phyloP scores from a whole-genome alignment of 768 basidiomycete species.

The Russula sp. region DNA sequence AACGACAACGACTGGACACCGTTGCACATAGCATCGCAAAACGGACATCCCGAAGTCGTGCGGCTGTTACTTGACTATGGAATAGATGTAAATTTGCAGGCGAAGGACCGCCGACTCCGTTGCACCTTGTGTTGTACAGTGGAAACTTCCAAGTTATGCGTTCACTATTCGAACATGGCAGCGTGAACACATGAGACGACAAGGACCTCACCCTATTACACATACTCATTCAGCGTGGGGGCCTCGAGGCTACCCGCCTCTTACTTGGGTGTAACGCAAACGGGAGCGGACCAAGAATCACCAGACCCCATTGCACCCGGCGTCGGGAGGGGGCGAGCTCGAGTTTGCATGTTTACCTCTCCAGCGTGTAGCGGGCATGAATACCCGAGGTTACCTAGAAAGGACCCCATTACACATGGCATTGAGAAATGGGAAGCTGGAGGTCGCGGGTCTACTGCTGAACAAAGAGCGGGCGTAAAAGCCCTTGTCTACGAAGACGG shows the following conservation, averaged over 20 bases:
- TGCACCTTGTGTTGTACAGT: slow-evolving; percentile 1
- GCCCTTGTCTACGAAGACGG: not conserved
- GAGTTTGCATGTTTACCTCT: not conserved
- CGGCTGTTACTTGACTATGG: not conserved
- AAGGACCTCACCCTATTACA: slow-evolving; percentile 1
- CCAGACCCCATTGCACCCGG: slow-evolving; percentile 1
- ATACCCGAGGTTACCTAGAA: too few relatives aligned
- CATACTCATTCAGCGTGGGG: not conserved
- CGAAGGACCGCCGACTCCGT: not conserved
- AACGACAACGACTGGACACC: not conserved
- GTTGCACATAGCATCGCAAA: not conserved
- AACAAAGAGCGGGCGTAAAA: not conserved
- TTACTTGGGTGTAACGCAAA: not conserved
- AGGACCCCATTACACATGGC: too few relatives aligned
- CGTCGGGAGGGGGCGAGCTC: not conserved
- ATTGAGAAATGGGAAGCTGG: too few relatives aligned
- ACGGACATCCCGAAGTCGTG: not conserved
- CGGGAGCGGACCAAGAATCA: not conserved
- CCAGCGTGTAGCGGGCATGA: not conserved
- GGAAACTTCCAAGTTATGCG: not conserved
- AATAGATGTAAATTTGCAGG: not conserved
- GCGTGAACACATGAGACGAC: not conserved
- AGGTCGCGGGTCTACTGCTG: too few relatives aligned
- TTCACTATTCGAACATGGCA: not conserved
- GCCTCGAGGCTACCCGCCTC: not conserved